These are phyloP conservation scores for Kluyveromyces sp. DNA, from an alignment of 1,139 yeast species.

Conservation along the genomic window DNA sequence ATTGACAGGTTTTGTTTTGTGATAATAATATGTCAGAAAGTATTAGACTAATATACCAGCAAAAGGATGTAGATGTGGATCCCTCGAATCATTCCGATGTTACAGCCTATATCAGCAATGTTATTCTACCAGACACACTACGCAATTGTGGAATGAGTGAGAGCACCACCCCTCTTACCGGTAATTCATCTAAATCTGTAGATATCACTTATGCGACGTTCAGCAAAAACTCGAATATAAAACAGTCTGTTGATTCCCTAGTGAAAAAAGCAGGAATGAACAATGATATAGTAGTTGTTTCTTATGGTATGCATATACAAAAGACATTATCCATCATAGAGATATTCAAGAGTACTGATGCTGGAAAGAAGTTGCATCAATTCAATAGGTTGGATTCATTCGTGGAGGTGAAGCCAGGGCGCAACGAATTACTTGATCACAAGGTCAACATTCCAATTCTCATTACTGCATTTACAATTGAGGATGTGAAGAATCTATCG, in stretches of 20 bases:
- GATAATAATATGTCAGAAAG: too few species aligned
- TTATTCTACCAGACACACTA: constrained; percentile 3
- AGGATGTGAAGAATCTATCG: not conserved
- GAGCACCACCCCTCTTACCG: too few species aligned
- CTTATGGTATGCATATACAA: constrained; percentile 26
- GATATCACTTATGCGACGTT: not conserved
- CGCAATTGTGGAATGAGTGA: not conserved
- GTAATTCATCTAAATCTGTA: not conserved
- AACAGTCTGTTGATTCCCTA: constrained; percentile 5
- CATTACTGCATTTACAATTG: constrained; percentile 5
- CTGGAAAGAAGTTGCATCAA: constrained; percentile 10
- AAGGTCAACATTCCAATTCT: constrained; percentile 22
- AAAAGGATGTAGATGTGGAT: too few species aligned
- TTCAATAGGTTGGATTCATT: constrained; percentile 21
- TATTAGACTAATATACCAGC: too few species aligned
- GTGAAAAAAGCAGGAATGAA: not conserved
- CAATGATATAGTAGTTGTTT: constrained; percentile 9
- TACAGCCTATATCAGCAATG: constrained; percentile 5
- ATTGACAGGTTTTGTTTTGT: too few species aligned
- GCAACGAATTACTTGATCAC: constrained; percentile 22
- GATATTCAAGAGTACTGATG: constrained; percentile 14
- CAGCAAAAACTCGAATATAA: constrained; percentile 8
- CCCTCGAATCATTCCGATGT: too few species aligned
- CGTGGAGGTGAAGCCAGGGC: constrained; percentile 17
- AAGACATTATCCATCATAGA: constrained; percentile 22